These are phyloP conservation scores for Cladosporium sp. DNA, from an alignment of 2,329 filamentous ascomycete species.

Conservation along the genomic window DNA sequence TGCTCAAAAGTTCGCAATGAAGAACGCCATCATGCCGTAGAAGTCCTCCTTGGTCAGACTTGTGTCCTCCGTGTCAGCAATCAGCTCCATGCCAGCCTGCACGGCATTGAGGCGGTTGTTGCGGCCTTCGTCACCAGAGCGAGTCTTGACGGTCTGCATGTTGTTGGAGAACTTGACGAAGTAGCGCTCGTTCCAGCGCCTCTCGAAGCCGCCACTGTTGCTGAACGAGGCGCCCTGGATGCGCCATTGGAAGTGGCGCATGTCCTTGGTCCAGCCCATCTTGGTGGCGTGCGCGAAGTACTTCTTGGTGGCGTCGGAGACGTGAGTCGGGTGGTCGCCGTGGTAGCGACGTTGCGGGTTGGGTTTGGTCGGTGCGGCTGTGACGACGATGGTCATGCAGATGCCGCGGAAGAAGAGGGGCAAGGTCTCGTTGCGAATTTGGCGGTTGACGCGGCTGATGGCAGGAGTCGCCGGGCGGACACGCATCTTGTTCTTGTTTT, in stretches of 20 bases:
- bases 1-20: not conserved
- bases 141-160: not conserved
- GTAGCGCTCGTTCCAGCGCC: not conserved
- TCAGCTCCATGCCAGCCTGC: not conserved
- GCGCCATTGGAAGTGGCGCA: not conserved
- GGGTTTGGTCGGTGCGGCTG: not conserved
- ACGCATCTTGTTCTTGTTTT: not conserved
- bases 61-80: not conserved
- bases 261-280: not conserved
- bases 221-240: not conserved
- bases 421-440: conserved; percentile 2
- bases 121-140: not conserved
- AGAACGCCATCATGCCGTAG: not conserved
- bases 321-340: not conserved
- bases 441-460: not conserved
- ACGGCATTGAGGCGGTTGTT: not conserved
- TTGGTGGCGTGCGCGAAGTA: not conserved
- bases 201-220: not conserved
- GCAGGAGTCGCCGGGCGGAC: conserved; percentile 1
- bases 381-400: not conserved
- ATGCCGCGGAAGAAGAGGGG: conserved; percentile 3
- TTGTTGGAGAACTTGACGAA: not conserved
- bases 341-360: not conserved
- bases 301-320: not conserved
- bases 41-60: not conserved